Conservation (phyloP, 768 basidiomycete species). For the Pleurotus djamor region DNA sequence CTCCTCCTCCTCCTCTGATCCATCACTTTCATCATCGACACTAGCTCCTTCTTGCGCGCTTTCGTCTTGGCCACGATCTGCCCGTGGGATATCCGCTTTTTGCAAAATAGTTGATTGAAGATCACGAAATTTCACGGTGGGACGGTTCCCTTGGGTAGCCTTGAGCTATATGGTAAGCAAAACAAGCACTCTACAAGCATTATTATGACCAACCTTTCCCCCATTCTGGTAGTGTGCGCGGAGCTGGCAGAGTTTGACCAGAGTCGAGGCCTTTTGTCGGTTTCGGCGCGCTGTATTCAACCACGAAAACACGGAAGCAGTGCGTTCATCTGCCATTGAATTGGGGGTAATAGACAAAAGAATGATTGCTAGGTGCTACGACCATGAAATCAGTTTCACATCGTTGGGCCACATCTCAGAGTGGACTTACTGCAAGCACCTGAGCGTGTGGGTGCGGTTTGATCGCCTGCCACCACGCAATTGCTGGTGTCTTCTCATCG, state of each 20-base stretch:
- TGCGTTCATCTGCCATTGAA: slow-evolving; percentile 36
- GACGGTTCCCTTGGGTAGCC: too few relatives aligned
- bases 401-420: not conserved
- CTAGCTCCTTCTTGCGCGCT: too few relatives aligned
- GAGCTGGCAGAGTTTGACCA: slow-evolving; percentile 8
- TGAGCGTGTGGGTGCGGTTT: slow-evolving; percentile 18
- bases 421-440: slow-evolving; percentile 25
- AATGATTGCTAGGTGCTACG: slow-evolving; percentile 28
- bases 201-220: not conserved
- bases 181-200: too few relatives aligned
- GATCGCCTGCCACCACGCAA: slow-evolving; percentile 13
- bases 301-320: slow-evolving; percentile 29
- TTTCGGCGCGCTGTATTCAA: slow-evolving; percentile 26
- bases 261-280: slow-evolving; percentile 19
- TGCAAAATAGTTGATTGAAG: too few relatives aligned
- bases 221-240: not conserved
- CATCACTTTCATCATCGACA: too few relatives aligned
- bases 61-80: too few relatives aligned
- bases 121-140: too few relatives aligned
- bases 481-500: slow-evolving; percentile 2
- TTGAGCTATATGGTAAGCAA: too few relatives aligned
- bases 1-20: too few relatives aligned
- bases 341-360: slow-evolving; percentile 27
- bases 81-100: too few relatives aligned
- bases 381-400: not conserved